Percentiles rank a stretch among this genome's conserved stretches.
These are phyloP conservation scores for Radiomyces spectabilis DNA, from an alignment of 192 early-diverging fungal genomes.

Conservation along the genomic window DNA sequence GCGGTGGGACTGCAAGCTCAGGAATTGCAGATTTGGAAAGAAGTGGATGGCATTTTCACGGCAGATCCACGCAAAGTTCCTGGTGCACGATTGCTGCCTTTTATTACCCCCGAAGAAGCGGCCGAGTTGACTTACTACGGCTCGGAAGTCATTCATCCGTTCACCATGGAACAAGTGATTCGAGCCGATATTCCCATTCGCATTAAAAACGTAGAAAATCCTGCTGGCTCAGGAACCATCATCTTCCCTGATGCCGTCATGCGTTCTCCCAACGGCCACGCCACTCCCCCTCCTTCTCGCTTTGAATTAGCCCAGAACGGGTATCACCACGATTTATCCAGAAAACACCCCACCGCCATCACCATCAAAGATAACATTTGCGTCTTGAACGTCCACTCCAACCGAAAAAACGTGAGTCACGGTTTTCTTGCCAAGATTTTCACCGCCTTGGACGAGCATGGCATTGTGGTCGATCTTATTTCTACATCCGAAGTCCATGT, in stretches of 20 bases:
- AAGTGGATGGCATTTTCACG: conserved; percentile 94
- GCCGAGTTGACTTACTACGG: conserved; percentile 92
- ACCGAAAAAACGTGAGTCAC: conserved; percentile 81
- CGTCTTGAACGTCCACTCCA: conserved; percentile 89
- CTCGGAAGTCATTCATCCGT: conserved; percentile 84
- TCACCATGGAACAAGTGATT: conserved; percentile 96
- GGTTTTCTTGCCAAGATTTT: conserved; percentile 91
- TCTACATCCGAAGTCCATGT: conserved; percentile 82
- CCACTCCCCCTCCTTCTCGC: conserved; percentile 37
- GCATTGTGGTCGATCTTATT: conserved; percentile 80
- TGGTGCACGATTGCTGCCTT: conserved; percentile 62
- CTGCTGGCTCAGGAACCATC: conserved; percentile 74
- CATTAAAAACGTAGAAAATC: conserved; percentile 91
- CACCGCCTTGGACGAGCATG: conserved; percentile 66
- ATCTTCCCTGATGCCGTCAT: conserved; percentile 83
- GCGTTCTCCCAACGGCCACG: conserved; percentile 7
- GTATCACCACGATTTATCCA: conserved; percentile 46
- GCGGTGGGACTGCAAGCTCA: conserved; percentile 72
- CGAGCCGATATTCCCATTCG: conserved; percentile 85
- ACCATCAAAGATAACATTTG: conserved; percentile 88
- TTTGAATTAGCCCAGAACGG: conserved; percentile 51
- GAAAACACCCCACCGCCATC: conserved; percentile 76
- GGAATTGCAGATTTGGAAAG: conserved; percentile 95
- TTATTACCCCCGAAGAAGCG: conserved; percentile 88
- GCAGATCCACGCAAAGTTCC: conserved; percentile 91